Conservation (phyloP, 345 rosid genomes). For the Raphanus sativus region DNA sequence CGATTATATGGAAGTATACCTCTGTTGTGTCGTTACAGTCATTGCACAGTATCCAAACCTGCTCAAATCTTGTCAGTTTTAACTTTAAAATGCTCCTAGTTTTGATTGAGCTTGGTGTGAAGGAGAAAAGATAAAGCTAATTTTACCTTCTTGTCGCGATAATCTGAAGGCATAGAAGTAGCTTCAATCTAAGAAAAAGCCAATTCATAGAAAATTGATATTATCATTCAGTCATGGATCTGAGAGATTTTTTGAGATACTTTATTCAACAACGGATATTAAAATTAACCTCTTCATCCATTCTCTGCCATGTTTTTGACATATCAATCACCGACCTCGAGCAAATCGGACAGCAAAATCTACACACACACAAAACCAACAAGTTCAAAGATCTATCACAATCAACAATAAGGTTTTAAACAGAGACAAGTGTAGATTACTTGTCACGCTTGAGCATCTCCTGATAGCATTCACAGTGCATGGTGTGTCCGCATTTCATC, state of each 20-base stretch:
- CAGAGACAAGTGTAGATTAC: constrained; percentile 46
- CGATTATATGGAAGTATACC: constrained; percentile 80
- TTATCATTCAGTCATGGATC: background rate
- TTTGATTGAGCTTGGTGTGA: background rate
- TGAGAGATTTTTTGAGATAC: background rate
- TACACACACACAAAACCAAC: constrained; percentile 17
- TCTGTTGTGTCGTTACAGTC: constrained; percentile 98
- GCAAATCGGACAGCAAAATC: constrained; percentile 92
- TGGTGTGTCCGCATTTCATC: constrained; percentile 98
- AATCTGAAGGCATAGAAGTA: constrained; percentile 85
- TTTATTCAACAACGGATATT: background rate
- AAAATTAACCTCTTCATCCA: constrained; percentile 82
- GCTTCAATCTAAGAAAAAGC: constrained; percentile 66
- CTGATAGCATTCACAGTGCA: constrained; percentile 77
- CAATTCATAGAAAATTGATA: background rate
- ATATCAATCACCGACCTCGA: constrained; percentile 84
- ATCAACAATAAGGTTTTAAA: background rate
- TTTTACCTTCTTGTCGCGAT: constrained; percentile 72
- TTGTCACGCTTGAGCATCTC: constrained; percentile 85
- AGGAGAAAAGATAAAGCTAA: background rate
- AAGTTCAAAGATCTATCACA: constrained; percentile 1
- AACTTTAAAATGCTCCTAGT: background rate
- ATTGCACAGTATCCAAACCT: constrained; percentile 98
- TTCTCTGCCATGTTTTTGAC: constrained; percentile 85
- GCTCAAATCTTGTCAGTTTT: constrained; percentile 26